Conservation (phyloP, 2,329 filamentous ascomycete species). For the Thielaviopsis populi region DNA sequence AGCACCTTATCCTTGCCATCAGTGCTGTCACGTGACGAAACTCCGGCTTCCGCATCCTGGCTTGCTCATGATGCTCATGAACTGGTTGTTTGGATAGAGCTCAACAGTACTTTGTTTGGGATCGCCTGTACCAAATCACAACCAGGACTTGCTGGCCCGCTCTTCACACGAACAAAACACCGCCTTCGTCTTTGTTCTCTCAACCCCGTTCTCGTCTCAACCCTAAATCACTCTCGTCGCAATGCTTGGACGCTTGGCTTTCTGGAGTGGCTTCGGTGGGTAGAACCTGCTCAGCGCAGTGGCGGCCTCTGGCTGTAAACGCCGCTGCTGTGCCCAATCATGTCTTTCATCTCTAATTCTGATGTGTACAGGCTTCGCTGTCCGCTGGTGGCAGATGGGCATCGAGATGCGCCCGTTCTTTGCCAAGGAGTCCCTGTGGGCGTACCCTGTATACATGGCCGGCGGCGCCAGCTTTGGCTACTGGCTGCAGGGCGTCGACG, state of each 20-base stretch:
- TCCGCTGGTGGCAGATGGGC: conserved; percentile 90
- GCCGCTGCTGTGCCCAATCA: neutral
- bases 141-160: neutral
- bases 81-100: neutral
- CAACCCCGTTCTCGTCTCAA: neutral
- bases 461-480: conserved; percentile 88
- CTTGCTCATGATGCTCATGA: neutral
- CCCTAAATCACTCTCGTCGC: conserved; percentile 21
- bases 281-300: conserved; percentile 17
- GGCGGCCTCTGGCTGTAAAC: too few species aligned
- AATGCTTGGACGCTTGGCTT: conserved; percentile 54
- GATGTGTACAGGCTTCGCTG: conserved; percentile 57
- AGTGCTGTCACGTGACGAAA: neutral
- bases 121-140: neutral
- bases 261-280: conserved; percentile 87
- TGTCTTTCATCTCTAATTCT: neutral
- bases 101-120: neutral
- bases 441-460: conserved; percentile 76
- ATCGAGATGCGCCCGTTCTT: conserved; percentile 97
- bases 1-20: neutral
- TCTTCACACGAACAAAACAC: neutral
- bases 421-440: conserved; percentile 70
- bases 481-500: conserved; percentile 85
- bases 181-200: neutral
- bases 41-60: neutral